These are phyloP conservation scores for Coniella lustricola DNA, from an alignment of 2,329 filamentous ascomycete genomes.

Conservation along the genomic window DNA sequence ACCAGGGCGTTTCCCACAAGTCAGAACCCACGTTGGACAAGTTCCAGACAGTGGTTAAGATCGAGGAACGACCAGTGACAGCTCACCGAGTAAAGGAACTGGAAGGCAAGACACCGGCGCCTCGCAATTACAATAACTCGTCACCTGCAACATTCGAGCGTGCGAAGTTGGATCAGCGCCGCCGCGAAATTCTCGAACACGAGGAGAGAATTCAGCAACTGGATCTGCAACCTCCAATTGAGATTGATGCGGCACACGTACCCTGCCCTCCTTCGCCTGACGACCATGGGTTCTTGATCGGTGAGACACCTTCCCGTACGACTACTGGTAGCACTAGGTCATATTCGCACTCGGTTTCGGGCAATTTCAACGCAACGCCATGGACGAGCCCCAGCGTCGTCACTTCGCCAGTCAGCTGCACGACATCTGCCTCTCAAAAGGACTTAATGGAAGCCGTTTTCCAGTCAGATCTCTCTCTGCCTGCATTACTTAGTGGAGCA, in stretches of 20 bases:
- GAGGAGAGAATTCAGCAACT: conserved; percentile 23
- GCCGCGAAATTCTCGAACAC: conserved; percentile 27
- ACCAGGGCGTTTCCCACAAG: conserved; percentile 32
- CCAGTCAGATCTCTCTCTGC: conserved; percentile 57
- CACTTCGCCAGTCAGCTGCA: conserved; percentile 39
- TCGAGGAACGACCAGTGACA: conserved; percentile 41
- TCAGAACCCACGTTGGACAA: conserved; percentile 36
- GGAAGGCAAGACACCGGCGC: conserved; percentile 30
- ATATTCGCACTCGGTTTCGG: conserved; percentile 47
- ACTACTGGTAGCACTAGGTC: conserved; percentile 37
- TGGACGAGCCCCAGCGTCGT: conserved; percentile 49
- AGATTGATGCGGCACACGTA: conserved; percentile 24
- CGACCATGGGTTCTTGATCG: conserved; percentile 29
- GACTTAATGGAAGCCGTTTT: conserved; percentile 45
- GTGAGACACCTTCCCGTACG: conserved; percentile 30
- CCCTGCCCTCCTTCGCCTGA: conserved; percentile 41
- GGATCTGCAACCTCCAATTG: conserved; percentile 16
- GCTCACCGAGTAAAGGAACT: conserved; percentile 36
- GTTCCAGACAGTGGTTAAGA: conserved; percentile 27
- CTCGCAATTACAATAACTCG: conserved; percentile 30
- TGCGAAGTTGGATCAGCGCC: conserved; percentile 27
- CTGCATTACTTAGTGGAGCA: conserved; percentile 55
- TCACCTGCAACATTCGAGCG: conserved; percentile 33
- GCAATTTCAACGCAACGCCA: conserved; percentile 41
- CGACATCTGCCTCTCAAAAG: conserved; percentile 30